Percentiles rank a stretch among this genome's conserved stretches.
These are phyloP conservation scores for Colletotrichum noveboracense DNA, from an alignment of 2,329 filamentous ascomycete species.

Conservation along the genomic window DNA sequence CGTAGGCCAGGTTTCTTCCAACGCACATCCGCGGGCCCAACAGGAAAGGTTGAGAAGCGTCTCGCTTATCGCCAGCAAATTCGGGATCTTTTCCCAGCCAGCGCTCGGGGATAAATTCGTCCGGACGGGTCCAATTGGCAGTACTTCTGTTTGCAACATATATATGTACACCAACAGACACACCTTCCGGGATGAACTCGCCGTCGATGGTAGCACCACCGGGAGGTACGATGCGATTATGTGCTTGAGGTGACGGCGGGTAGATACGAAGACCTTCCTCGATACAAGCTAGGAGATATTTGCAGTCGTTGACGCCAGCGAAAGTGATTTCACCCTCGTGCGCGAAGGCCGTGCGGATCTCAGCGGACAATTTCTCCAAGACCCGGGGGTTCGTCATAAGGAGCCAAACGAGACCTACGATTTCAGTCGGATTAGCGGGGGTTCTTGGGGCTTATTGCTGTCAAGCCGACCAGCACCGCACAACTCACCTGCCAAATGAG, in stretches of 20 bases:
- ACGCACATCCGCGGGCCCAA: conserved; percentile 54
- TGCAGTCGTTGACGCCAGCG: conserved; percentile 9
- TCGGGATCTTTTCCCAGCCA: conserved; percentile 30
- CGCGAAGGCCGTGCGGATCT: conserved; percentile 25
- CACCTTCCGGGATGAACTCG: conserved; percentile 33
- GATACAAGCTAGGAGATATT: conserved; percentile 29
- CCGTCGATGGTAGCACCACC: conserved; percentile 20
- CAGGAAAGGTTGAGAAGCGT: conserved; percentile 51
- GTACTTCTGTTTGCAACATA: neutral
- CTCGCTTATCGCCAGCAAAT: conserved; percentile 36
- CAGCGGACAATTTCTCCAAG: conserved; percentile 34
- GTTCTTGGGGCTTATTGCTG: too few species aligned
- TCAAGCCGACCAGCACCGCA: neutral
- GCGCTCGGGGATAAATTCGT: conserved; percentile 52
- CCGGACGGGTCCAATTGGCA: conserved; percentile 45
- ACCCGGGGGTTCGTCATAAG: conserved; percentile 32
- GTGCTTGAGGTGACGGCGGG: conserved; percentile 21
- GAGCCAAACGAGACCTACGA: conserved; percentile 25
- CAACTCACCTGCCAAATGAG: conserved; percentile 32
- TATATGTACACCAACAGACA: conserved; percentile 34
- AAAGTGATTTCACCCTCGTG: conserved; percentile 19
- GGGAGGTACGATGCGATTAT: neutral
- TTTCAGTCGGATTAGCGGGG: too few species aligned
- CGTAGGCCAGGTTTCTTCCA: conserved; percentile 52
- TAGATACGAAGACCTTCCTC: conserved; percentile 28